Conservation (phyloP, 148 eudicot genomes). For the Nyssa sinensis region DNA sequence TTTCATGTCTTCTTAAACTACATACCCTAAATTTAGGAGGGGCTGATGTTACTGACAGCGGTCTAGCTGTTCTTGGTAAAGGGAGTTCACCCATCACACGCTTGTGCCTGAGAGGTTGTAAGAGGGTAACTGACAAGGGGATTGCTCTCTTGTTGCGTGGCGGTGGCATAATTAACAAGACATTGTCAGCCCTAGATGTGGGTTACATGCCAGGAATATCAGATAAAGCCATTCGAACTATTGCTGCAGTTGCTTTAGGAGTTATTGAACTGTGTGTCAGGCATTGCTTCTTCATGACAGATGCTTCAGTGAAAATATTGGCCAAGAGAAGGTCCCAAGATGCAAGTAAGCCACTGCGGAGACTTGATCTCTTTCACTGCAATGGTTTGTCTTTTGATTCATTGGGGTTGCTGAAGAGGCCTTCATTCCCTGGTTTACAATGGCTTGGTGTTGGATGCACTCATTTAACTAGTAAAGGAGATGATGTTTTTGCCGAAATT, state of each 20-base stretch:
- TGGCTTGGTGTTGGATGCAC: constrained; percentile 49
- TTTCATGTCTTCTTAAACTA: constrained; percentile 30
- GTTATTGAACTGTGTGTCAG: constrained; percentile 41
- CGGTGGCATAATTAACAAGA: constrained; percentile 31
- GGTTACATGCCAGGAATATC: constrained; percentile 41
- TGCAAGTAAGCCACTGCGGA: constrained; percentile 23
- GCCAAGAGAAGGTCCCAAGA: constrained; percentile 25
- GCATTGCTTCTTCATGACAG: constrained; percentile 40
- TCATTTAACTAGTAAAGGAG: constrained; percentile 14
- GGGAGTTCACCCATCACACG: constrained; percentile 31
- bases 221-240: constrained; percentile 29
- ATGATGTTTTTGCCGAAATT: constrained; percentile 16
- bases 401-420: constrained; percentile 26
- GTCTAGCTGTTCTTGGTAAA: constrained; percentile 32
- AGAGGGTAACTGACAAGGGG: constrained; percentile 44
- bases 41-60: constrained; percentile 47
- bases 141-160: constrained; percentile 29
- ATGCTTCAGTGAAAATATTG: constrained; percentile 31
- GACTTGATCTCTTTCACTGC: constrained; percentile 41
- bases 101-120: constrained; percentile 38
- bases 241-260: constrained; percentile 22
- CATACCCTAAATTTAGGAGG: constrained; percentile 36
- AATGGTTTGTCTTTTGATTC: constrained; percentile 22
- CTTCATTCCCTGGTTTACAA: constrained; percentile 36
- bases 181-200: constrained; percentile 35